Evolutionary conservation across 2,329 filamentous ascomycete genomes (phyloP).

Genomic region (Phialophora chinensis): DNA sequence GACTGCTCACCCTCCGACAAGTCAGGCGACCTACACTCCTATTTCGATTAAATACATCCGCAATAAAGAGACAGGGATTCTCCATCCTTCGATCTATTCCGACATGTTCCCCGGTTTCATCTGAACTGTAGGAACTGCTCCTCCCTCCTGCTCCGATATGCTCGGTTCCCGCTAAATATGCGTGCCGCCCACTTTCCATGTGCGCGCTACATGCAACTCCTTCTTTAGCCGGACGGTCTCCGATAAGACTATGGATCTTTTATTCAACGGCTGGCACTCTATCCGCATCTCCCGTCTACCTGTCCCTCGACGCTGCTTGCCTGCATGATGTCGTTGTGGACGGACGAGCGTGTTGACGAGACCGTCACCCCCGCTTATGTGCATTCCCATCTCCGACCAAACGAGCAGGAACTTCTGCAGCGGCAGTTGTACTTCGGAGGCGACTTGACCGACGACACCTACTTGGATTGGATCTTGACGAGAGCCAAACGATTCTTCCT

Average conservation of each 20-base stretch:
- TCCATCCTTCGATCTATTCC: slow-evolving; percentile 12
- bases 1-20: neutral
- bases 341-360: slow-evolving; percentile 52
- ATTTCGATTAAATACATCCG: slow-evolving; percentile 2
- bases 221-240: slow-evolving; percentile 10
- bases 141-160: slow-evolving; percentile 2
- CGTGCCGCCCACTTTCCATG: slow-evolving; percentile 25
- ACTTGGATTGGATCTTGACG: slow-evolving; percentile 68
- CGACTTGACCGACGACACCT: slow-evolving; percentile 56
- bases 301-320: neutral
- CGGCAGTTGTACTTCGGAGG: slow-evolving; percentile 51
- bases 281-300: neutral
- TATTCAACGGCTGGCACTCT: neutral
- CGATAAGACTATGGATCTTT: slow-evolving; percentile 20
- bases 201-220: slow-evolving; percentile 9
- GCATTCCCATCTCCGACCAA: slow-evolving; percentile 43
- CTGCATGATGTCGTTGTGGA: slow-evolving; percentile 48
- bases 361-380: slow-evolving; percentile 52
- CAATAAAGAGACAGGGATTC: slow-evolving; percentile 14
- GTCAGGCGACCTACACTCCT: slow-evolving; percentile 15
- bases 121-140: slow-evolving; percentile 8
- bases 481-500: slow-evolving; percentile 64
- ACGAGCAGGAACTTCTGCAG: slow-evolving; percentile 43
- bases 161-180: slow-evolving; percentile 7
- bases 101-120: slow-evolving; percentile 18